Conservation (phyloP, 345 rosid species). For the Heritiera littoralis region DNA sequence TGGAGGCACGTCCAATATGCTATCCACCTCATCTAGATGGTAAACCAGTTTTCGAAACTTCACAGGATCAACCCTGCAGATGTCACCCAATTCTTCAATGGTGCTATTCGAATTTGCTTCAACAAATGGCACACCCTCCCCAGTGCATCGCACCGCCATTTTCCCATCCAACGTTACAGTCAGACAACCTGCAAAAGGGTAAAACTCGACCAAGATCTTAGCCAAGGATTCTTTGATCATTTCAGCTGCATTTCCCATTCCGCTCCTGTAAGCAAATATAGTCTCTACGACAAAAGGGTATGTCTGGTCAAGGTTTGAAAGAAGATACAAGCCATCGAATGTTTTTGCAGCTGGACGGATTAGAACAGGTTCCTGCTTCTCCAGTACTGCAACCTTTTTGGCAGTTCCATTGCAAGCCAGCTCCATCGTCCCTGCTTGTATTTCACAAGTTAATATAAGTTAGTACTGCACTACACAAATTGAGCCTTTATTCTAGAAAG, state of each 20-base stretch:
- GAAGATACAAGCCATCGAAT: constrained; percentile 68
- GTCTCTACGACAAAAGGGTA: constrained; percentile 40
- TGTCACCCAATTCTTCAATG: constrained; percentile 67
- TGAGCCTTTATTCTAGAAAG: no score
- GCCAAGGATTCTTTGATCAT: constrained; percentile 63
- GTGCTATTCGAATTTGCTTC: constrained; percentile 66
- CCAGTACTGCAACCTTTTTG: constrained; percentile 30
- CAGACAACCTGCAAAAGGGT: constrained; percentile 82
- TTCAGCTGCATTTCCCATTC: constrained; percentile 52
- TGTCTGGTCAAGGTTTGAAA: constrained; percentile 87
- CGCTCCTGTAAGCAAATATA: constrained; percentile 64
- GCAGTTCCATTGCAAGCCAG: constrained; percentile 26
- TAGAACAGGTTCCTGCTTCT: constrained; percentile 48
- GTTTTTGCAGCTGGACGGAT: constrained; percentile 67
- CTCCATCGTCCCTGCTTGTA: neutral
- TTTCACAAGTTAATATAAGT: neutral
- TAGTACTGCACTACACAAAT: neutral
- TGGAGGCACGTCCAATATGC: constrained; percentile 74
- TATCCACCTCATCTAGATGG: constrained; percentile 63
- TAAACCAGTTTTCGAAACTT: constrained; percentile 73
- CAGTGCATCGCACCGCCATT: constrained; percentile 65
- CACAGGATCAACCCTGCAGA: constrained; percentile 63
- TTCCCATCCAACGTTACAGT: constrained; percentile 71
- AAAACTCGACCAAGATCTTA: constrained; percentile 69
- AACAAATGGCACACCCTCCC: constrained; percentile 81